Evolutionary conservation across 768 basidiomycete genomes (phyloP).

Genomic region (Saitozyma sp.): DNA sequence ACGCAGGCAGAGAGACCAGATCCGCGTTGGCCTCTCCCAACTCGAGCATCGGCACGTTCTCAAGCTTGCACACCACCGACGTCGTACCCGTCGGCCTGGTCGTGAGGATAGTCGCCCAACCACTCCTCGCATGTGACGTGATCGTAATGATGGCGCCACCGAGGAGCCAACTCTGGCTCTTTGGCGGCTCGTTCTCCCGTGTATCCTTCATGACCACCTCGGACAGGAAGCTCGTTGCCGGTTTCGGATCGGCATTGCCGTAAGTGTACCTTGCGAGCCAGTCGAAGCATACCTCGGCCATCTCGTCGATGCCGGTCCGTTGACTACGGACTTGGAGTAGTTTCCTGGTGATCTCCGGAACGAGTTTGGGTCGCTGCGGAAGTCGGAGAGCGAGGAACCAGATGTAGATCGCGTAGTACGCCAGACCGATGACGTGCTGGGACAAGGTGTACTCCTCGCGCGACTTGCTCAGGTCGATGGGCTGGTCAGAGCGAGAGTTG

Average conservation of each 20-base stretch:
- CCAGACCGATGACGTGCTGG: constrained; percentile 85
- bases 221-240: constrained; percentile 72
- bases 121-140: constrained; percentile 66
- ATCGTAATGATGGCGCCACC: constrained; percentile 84
- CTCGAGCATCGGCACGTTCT: constrained; percentile 83
- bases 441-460: constrained; percentile 65
- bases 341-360: constrained; percentile 82
- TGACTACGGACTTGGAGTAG: constrained; percentile 82
- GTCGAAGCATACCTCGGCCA: constrained; percentile 94
- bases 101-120: constrained; percentile 85
- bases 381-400: constrained; percentile 92
- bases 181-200: constrained; percentile 29
- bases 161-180: constrained; percentile 75
- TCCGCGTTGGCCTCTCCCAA: constrained; percentile 84
- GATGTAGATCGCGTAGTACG: constrained; percentile 84
- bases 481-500: constrained; percentile 48
- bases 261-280: constrained; percentile 95
- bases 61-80: constrained; percentile 75
- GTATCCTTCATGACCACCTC: constrained; percentile 66
- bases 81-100: constrained; percentile 87
- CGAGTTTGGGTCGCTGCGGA: constrained; percentile 73
- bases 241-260: constrained; percentile 87
- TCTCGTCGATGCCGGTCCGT: constrained; percentile 72
- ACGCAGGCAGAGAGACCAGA: constrained; percentile 67
- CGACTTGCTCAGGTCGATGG: constrained; percentile 28